Base-by-base conservation (phyloP, 495 filamentous ascomycete species). In the Penicillium tannophilum region DNA sequence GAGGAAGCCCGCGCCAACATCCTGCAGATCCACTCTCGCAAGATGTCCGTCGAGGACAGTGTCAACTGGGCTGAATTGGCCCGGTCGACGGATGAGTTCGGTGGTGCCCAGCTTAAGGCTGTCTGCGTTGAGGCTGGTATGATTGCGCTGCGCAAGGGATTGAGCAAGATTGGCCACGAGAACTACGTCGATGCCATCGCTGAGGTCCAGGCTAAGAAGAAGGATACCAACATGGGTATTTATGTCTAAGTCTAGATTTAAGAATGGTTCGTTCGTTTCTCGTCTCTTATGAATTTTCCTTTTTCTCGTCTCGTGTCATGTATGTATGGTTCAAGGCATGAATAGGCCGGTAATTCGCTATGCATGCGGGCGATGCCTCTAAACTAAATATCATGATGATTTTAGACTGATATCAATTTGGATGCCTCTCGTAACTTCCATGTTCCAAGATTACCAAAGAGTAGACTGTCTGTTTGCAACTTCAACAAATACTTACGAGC, bases 101-200 rank as follows among this genome's bases (percentile, higher is more conserved):
- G 94, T 24, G 94, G 94, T 64, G 94, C 94, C 52, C 91, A 95
- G 84, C 74, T 99, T 60, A 99, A 99, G 81, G 94, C 94, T 45
- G 94, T 99, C 28, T 99, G 94, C 72, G 94, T 99, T 41, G 94
- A 99, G 75, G 94, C 94, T 30, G 94, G 94, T 72, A 99, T 99
- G 94, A 99, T 99, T 77, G 94, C 94, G 19, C 79, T 99, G 63
- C 84, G 94, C 55, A 90, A 88, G 75, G 94, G 94, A 31, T 88
- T 90, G 82, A 90, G 84, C 72, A 96, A 97, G 84, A 91, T 99
- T 62, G 88, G 88, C 56, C 94, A 99, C 65, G 94, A 99, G 81
- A 92, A 99, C 77, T 99, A 98, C 73, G 94, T 99, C 24, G 94
- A 99, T 84, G 94, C 94, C 52, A 98, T 99, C 69, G 82, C 91